These are phyloP conservation scores for Alternaria sp. DNA, from an alignment of 2,329 filamentous ascomycete species.

Conservation along the genomic window DNA sequence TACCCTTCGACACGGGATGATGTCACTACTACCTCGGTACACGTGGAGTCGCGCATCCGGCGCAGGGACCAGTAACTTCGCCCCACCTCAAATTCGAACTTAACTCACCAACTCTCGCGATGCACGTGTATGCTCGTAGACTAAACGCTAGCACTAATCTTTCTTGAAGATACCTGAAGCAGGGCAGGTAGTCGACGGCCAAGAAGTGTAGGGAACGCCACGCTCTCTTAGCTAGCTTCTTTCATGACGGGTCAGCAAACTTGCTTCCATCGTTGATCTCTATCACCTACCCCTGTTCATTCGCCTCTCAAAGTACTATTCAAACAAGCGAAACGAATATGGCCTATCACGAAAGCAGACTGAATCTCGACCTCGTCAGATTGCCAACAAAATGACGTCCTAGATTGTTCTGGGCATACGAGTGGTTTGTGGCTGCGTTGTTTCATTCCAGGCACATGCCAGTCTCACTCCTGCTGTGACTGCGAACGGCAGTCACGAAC, in stretches of 20 bases:
- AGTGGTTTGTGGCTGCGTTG: slow-evolving; percentile 4
- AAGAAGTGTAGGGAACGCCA: neutral
- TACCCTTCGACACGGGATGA: slow-evolving; percentile 17
- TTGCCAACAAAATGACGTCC: slow-evolving; percentile 9
- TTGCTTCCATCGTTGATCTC: slow-evolving; percentile 11
- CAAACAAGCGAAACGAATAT: slow-evolving; percentile 14
- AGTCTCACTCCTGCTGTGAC: slow-evolving; percentile 17
- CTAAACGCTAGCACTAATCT: neutral
- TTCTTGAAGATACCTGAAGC: neutral
- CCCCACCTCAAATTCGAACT: slow-evolving; percentile 11
- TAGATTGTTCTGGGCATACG: neutral
- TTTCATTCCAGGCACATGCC: slow-evolving; percentile 16
- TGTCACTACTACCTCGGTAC: slow-evolving; percentile 24
- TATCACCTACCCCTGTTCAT: slow-evolving; percentile 14
- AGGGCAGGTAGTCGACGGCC: neutral
- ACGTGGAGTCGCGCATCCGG: slow-evolving; percentile 22
- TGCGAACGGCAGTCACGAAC: slow-evolving; percentile 13
- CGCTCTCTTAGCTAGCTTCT: neutral
- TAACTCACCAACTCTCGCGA: neutral
- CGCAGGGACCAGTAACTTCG: slow-evolving; percentile 24
- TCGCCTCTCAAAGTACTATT: slow-evolving; percentile 8
- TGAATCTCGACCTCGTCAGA: slow-evolving; percentile 2
- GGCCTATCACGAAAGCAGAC: slow-evolving; percentile 11
- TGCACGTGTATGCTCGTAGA: neutral
- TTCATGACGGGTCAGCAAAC: slow-evolving; percentile 4